phyloP scores from a whole-genome alignment of 1,284 basidiomycete genomes.

The Malassezia dermatis region DNA sequence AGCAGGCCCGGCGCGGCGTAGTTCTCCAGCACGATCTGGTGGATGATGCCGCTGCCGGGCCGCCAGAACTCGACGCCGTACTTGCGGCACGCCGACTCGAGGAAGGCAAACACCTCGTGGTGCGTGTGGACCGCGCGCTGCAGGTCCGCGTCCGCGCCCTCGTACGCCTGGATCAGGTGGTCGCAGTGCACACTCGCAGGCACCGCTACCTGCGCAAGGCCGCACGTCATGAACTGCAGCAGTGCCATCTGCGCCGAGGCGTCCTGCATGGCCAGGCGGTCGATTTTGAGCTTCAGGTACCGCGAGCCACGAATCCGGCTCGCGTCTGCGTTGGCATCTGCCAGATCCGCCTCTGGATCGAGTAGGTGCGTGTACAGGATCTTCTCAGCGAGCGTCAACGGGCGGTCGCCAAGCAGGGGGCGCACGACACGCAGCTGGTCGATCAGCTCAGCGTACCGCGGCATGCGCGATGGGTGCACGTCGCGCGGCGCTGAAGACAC shows the following conservation, averaged over 20 bases:
- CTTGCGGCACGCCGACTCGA: slow-evolving; percentile 85
- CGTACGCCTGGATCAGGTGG: slow-evolving; percentile 57
- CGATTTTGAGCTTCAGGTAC: slow-evolving; percentile 80
- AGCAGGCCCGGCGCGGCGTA: slow-evolving; percentile 67
- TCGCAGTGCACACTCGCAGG: slow-evolving; percentile 89
- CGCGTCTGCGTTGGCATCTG: slow-evolving; percentile 55
- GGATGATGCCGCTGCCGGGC: slow-evolving; percentile 74
- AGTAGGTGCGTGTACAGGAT: slow-evolving; percentile 88
- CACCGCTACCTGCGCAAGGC: slow-evolving; percentile 71
- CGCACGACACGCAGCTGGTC: slow-evolving; percentile 66
- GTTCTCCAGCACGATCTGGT: slow-evolving; percentile 94
- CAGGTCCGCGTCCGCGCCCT: slow-evolving; percentile 71
- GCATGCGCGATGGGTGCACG: slow-evolving; percentile 49
- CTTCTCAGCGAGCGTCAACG: slow-evolving; percentile 91
- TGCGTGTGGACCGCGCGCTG: slow-evolving; percentile 77
- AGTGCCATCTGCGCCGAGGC: slow-evolving; percentile 99
- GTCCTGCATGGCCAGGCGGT: slow-evolving; percentile 98
- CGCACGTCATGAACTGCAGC: slow-evolving; percentile 97
- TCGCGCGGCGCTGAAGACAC: background rate
- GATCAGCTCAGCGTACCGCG: slow-evolving; percentile 71
- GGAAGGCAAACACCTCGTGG: slow-evolving; percentile 94
- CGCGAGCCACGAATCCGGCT: slow-evolving; percentile 64
- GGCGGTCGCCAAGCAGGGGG: slow-evolving; percentile 64
- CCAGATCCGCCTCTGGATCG: slow-evolving; percentile 62
- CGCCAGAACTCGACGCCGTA: slow-evolving; percentile 81